Evolutionary conservation across 805 yeast genomes (phyloP).

Genomic region (Yarrowia sp.): DNA sequence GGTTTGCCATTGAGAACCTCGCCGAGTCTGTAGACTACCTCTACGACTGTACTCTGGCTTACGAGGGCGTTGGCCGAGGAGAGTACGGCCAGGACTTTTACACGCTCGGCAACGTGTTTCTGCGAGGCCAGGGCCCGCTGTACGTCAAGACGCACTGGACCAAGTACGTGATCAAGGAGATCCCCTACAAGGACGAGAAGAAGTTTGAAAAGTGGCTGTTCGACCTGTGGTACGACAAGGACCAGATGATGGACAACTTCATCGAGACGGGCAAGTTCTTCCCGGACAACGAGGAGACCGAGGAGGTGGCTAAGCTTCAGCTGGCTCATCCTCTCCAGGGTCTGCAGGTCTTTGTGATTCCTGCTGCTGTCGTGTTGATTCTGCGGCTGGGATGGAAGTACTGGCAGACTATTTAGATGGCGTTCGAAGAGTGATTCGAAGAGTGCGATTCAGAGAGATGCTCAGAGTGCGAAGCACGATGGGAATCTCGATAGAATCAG

Average conservation of each 20-base stretch:
- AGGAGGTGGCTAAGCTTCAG: conserved; percentile 10
- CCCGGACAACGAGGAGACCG: conserved; percentile 18
- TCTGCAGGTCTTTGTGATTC: conserved; percentile 21
- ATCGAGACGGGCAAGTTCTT: conserved; percentile 26
- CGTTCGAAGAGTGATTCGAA: too few species aligned
- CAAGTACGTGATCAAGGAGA: conserved; percentile 54
- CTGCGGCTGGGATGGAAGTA: conserved; percentile 13
- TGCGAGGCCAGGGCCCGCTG: conserved; percentile 71
- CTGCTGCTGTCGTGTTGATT: background rate
- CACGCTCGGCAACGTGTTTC: conserved; percentile 59
- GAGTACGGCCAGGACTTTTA: conserved; percentile 77
- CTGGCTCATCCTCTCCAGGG: background rate
- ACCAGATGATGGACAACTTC: conserved; percentile 53
- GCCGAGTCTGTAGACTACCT: conserved; percentile 44
- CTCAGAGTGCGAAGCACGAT: too few species aligned
- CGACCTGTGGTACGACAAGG: conserved; percentile 75
- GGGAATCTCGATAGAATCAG: too few species aligned
- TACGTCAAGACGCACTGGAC: conserved; percentile 63
- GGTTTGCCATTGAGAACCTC: conserved; percentile 59
- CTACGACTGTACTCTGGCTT: conserved; percentile 82
- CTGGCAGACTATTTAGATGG: background rate
- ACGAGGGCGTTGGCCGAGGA: conserved; percentile 59
- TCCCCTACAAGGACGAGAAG: conserved; percentile 58
- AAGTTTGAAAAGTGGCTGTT: conserved; percentile 74
- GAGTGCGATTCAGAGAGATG: too few species aligned